A percentile compares a stretch with the other conserved stretches of the same genome.
phyloP scores from a whole-genome alignment of 176 grass and related monocot species.

The Raddia distichophylla region DNA sequence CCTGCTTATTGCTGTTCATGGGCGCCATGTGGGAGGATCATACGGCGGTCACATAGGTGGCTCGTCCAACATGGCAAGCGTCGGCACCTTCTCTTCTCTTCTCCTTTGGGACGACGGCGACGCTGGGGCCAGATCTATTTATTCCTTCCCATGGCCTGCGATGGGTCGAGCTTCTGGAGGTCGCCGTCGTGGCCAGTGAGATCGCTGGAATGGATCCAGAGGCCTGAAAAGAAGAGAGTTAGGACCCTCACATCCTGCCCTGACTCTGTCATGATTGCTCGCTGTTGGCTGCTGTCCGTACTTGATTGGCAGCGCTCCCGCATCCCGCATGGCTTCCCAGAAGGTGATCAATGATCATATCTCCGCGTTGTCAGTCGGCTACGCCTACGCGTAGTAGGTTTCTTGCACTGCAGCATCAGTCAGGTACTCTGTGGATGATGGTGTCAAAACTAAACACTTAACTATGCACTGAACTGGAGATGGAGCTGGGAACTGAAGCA shows the following conservation, averaged over 20 bases:
- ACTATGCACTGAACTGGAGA: too few relatives aligned
- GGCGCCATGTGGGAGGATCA: constrained; percentile 18
- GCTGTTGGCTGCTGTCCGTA: constrained; percentile 35
- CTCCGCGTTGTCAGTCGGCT: not conserved
- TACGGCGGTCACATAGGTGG: constrained; percentile 34
- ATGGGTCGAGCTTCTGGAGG: constrained; percentile 7
- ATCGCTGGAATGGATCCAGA: constrained; percentile 13
- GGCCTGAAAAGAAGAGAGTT: not conserved
- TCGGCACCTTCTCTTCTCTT: constrained; percentile 3
- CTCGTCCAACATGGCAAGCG: not conserved
- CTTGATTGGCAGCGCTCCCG: constrained; percentile 6
- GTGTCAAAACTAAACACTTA: not conserved
- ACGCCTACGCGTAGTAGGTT: not conserved
- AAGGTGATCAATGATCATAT: not conserved
- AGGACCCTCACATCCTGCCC: constrained; percentile 8
- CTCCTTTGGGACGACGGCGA: constrained; percentile 19
- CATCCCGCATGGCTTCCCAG: not conserved
- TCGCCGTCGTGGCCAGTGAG: constrained; percentile 46
- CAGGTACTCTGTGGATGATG: not conserved
- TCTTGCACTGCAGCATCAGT: not conserved
- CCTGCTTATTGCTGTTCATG: not conserved
- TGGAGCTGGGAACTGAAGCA: too few relatives aligned
- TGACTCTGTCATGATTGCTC: constrained; percentile 30
- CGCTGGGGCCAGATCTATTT: constrained; percentile 27
- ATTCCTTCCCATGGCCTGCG: constrained; percentile 8